phyloP scores from a whole-genome alignment of 2,329 filamentous ascomycete genomes.

The Phyllosticta citrichinensis region DNA sequence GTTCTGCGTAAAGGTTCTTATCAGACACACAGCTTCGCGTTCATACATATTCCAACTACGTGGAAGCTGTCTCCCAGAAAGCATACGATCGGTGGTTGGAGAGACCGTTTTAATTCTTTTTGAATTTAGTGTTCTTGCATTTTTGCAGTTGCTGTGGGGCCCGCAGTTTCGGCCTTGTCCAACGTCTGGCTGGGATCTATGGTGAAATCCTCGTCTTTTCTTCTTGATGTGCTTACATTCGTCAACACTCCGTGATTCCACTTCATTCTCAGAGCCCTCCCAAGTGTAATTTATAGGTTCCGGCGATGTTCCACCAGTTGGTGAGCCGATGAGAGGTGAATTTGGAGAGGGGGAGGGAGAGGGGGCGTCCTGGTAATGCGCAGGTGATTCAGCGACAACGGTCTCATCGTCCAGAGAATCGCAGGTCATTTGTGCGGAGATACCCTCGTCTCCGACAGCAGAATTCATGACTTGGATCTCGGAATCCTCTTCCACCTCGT shows the following conservation, averaged over 20 bases:
- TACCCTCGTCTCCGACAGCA: background rate
- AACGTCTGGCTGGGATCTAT: background rate
- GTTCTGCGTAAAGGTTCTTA: background rate
- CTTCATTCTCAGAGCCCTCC: background rate
- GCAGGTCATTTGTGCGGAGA: background rate
- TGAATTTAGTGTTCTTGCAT: background rate
- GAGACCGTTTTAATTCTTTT: background rate
- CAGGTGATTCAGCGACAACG: background rate
- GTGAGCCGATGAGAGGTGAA: background rate
- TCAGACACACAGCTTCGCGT: background rate
- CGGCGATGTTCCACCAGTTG: background rate
- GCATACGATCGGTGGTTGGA: background rate
- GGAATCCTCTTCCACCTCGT: no score
- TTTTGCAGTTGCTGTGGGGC: background rate
- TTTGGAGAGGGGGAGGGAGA: background rate
- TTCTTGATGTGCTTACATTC: background rate
- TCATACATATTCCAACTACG: background rate
- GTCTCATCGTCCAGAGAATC: background rate
- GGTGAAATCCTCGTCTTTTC: background rate
- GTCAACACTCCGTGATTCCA: background rate
- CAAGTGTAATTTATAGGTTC: background rate
- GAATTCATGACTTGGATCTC: background rate
- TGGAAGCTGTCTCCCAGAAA: background rate
- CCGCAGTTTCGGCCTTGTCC: no score
- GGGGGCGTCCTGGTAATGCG: background rate